Evolutionary conservation across 1,284 basidiomycete species (phyloP).

Genomic region (Pulveroboletus sp.): DNA sequence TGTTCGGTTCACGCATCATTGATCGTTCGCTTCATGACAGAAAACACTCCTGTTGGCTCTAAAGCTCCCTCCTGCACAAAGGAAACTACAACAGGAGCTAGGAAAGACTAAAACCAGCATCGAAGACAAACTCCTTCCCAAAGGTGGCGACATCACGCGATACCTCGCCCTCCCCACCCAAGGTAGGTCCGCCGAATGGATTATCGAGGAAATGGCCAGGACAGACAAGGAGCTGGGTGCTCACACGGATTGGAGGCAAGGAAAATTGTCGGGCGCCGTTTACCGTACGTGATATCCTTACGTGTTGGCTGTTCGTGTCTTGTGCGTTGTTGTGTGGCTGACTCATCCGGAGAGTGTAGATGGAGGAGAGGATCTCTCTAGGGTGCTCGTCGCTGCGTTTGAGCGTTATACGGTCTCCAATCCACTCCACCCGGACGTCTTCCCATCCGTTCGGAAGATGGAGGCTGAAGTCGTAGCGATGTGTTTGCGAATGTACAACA

Average conservation of each 20-base stretch:
- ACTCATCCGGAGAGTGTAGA: constrained; percentile 41
- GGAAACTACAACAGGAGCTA: constrained; percentile 71
- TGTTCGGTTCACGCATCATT: too few relatives aligned
- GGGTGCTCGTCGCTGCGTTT: constrained; percentile 67
- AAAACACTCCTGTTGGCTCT: constrained; percentile 59
- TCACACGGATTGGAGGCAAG: constrained; percentile 61
- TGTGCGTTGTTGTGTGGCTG: background rate
- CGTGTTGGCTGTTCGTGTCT: background rate
- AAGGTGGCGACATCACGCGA: constrained; percentile 55
- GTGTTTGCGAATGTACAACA: constrained; percentile 85
- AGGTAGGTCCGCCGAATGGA: constrained; percentile 75
- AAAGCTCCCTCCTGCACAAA: constrained; percentile 62
- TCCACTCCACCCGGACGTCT: constrained; percentile 93
- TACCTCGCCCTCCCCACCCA: constrained; percentile 64
- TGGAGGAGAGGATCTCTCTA: constrained; percentile 79
- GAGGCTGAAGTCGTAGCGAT: constrained; percentile 96
- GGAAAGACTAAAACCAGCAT: constrained; percentile 63
- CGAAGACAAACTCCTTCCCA: constrained; percentile 64
- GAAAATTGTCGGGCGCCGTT: constrained; percentile 84
- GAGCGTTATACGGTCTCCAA: constrained; percentile 78
- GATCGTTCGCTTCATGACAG: constrained; percentile 22
- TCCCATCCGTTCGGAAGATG: constrained; percentile 95
- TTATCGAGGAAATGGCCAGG: constrained; percentile 72
- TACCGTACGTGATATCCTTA: constrained; percentile 59
- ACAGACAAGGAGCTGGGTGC: constrained; percentile 60